Percentiles rank a stretch among this genome's conserved stretches.
These are phyloP conservation scores for Dactylellina haptotyla DNA, from an alignment of 2,329 filamentous ascomycete genomes.

Conservation along the genomic window DNA sequence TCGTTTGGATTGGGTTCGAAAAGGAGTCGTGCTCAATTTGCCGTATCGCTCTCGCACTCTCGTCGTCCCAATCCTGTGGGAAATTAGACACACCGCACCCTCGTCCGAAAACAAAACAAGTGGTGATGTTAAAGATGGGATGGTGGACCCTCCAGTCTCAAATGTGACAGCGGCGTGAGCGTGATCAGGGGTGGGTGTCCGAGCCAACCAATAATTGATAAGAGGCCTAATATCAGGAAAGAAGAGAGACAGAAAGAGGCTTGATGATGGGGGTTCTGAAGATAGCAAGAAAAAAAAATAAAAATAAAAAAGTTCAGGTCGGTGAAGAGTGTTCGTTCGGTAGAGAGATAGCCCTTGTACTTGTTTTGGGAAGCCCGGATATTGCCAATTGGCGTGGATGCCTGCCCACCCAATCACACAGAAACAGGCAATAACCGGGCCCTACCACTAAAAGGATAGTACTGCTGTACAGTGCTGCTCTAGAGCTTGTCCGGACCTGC, in stretches of 20 bases:
- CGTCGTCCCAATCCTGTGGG: constrained; percentile 46
- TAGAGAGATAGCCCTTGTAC: constrained; percentile 42
- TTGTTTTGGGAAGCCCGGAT: constrained; percentile 45
- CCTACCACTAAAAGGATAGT: constrained; percentile 31
- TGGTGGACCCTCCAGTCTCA: constrained; percentile 47
- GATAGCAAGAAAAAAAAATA: constrained; percentile 34
- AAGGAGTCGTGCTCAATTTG: constrained; percentile 49
- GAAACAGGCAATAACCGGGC: constrained; percentile 42
- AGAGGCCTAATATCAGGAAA: constrained; percentile 37
- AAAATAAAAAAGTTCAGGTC: constrained; percentile 17
- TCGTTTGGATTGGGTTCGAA: constrained; percentile 51
- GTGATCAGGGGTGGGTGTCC: constrained; percentile 46
- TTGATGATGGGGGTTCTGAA: constrained; percentile 26
- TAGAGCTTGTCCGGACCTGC: constrained; percentile 41
- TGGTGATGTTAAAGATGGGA: constrained; percentile 46
- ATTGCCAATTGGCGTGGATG: constrained; percentile 49
- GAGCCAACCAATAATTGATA: constrained; percentile 53
- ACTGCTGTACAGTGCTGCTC: constrained; percentile 5
- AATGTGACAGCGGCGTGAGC: constrained; percentile 54
- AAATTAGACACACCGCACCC: constrained; percentile 50
- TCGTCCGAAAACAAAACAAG: constrained; percentile 27
- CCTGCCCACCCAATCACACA: constrained; percentile 54
- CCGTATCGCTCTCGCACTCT: constrained; percentile 41
- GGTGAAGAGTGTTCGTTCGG: constrained; percentile 33
- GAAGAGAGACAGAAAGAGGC: constrained; percentile 33